Percentiles rank a stretch among this genome's conserved stretches.
These are phyloP conservation scores for Cylindrotheca fusiformis DNA, from an alignment of 108 stramenopile species.

Conservation along the genomic window DNA sequence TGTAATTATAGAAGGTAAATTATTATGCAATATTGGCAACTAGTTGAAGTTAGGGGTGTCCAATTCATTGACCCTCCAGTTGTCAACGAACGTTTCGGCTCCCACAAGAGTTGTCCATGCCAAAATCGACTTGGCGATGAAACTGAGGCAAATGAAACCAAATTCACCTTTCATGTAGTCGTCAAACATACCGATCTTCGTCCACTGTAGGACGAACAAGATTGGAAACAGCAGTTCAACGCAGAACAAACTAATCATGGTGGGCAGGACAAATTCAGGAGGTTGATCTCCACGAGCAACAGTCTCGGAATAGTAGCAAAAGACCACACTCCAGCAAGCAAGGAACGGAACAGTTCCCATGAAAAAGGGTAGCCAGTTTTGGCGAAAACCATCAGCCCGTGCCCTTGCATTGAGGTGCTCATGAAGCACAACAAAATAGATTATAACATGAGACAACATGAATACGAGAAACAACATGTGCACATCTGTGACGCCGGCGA, in stretches of 20 bases:
- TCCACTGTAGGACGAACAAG: constrained; percentile 20
- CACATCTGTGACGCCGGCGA: constrained; percentile 31
- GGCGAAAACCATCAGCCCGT: constrained; percentile 15
- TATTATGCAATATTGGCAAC: too few relatives aligned
- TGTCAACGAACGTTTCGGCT: constrained; percentile 1
- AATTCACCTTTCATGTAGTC: constrained; percentile 27
- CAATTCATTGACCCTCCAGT: too few relatives aligned
- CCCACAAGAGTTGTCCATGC: constrained; percentile 23
- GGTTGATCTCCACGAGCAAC: not conserved
- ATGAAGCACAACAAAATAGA: constrained; percentile 14
- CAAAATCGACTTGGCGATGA: constrained; percentile 21
- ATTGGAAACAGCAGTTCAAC: constrained; percentile 18
- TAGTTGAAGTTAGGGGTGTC: too few relatives aligned
- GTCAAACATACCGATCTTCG: constrained; percentile 6
- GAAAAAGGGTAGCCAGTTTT: constrained; percentile 25
- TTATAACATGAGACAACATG: constrained; percentile 6
- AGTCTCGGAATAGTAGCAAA: constrained; percentile 9
- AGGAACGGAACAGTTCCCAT: constrained; percentile 14
- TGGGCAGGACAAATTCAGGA: constrained; percentile 17
- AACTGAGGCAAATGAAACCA: constrained; percentile 16
- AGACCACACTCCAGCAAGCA: constrained; percentile 19
- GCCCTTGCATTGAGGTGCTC: constrained; percentile 30
- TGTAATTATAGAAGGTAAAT: too few relatives aligned
- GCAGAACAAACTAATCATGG: constrained; percentile 15
- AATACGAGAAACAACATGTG: constrained; percentile 26